Conservation (phyloP, 768 basidiomycete species). For the Podaxis sp. region DNA sequence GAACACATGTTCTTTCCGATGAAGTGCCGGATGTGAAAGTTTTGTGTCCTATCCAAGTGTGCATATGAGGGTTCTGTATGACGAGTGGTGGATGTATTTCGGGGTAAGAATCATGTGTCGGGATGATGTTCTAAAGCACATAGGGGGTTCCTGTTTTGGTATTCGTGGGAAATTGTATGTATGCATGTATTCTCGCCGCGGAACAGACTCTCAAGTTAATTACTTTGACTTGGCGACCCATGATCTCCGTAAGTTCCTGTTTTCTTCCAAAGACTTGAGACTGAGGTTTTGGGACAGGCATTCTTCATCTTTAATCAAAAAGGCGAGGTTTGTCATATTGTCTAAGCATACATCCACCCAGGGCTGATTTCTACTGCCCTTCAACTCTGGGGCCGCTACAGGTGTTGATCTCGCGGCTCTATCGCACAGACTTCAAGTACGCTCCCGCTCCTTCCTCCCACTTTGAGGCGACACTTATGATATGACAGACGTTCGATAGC, state of each 20-base stretch:
- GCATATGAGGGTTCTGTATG: no score
- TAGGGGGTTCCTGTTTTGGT: no score
- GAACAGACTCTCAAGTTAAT: no score
- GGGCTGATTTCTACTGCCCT: neutral
- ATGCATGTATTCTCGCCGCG: no score
- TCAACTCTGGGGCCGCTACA: slow-evolving; percentile 26
- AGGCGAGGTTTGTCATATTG: slow-evolving; percentile 73
- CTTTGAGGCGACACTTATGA: neutral
- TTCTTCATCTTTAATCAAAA: slow-evolving; percentile 99
- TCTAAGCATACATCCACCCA: neutral
- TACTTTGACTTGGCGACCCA: neutral
- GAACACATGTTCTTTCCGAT: no score
- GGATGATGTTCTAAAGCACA: no score
- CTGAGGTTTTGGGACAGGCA: slow-evolving; percentile 49
- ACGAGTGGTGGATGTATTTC: no score
- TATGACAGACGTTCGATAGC: slow-evolving; percentile 84
- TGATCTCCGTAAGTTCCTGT: slow-evolving; percentile 3
- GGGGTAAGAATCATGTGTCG: no score
- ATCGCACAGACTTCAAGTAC: slow-evolving; percentile 96
- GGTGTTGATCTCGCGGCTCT: slow-evolving; percentile 96
- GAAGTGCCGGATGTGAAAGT: no score
- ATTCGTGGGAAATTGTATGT: no score
- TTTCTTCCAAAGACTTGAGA: neutral
- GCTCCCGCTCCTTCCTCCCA: slow-evolving; percentile 16
- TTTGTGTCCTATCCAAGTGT: no score